Evolutionary conservation across 2,329 filamentous ascomycete genomes (phyloP).

Genomic region (Arthrobotrys pseudoclavata): DNA sequence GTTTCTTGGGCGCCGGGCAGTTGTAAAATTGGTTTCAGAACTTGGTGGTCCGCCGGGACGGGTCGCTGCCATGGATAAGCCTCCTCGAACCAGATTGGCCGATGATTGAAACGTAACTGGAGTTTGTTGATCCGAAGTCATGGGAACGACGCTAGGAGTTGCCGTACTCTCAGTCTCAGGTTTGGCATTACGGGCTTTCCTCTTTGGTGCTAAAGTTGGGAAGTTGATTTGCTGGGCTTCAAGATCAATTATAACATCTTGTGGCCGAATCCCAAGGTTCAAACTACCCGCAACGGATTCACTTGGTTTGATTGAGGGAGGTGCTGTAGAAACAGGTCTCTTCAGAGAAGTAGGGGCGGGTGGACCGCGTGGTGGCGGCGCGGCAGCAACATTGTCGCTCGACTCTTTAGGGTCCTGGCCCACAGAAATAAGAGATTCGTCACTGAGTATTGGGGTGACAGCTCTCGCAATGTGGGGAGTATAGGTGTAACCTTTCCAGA

Average conservation of each 20-base stretch:
- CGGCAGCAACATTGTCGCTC: not conserved
- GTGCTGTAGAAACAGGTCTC: not conserved
- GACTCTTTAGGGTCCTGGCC: not conserved
- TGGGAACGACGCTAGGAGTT: not conserved
- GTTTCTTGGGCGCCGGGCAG: constrained; percentile 27
- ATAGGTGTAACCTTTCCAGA: constrained; percentile 49
- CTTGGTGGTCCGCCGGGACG: not conserved
- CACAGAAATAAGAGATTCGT: not conserved
- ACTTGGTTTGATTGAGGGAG: not conserved
- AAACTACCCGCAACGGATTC: not conserved
- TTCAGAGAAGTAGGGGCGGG: not conserved
- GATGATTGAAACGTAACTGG: not conserved
- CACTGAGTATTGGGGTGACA: not conserved
- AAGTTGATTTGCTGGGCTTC: constrained; percentile 22
- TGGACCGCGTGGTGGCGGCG: no score
- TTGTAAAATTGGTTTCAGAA: constrained; percentile 13
- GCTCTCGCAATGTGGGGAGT: not conserved
- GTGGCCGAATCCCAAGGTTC: constrained; percentile 31
- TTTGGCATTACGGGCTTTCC: constrained; percentile 32
- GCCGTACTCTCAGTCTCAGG: not conserved
- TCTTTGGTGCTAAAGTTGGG: constrained; percentile 44
- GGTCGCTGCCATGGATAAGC: not conserved
- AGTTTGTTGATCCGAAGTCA: not conserved
- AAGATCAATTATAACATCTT: constrained; percentile 21
- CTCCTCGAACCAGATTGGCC: not conserved